Base-by-base conservation (phyloP, 2,329 filamentous ascomycete species). In the Aspergillus oerlinghausenensis region DNA sequence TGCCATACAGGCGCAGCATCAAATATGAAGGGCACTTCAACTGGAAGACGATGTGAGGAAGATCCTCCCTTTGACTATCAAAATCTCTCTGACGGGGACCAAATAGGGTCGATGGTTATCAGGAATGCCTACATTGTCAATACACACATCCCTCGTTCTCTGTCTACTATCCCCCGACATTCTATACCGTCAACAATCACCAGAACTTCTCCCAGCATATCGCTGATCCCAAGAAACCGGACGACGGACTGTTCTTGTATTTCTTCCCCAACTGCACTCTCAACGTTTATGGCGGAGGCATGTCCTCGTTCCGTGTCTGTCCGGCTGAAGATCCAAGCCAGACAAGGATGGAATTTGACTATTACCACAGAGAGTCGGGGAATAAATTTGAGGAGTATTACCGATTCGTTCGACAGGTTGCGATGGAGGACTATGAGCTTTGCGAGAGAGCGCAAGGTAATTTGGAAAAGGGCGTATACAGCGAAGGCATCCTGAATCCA, bases 261-360 rank as follows among this genome's bases (percentile, higher is more conserved):
- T 82, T 84, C 71, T 84, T 84, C 64, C 82, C 82, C 0, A 81
- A 78, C 57, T 82, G 79, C 63, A 83, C 80, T 0, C 63, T 84
- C 49, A 83, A 83, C 55, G 78, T 84, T 42, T 84, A 84, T 55
- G 82, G 80, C 1, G 82, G 82, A 1, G 82, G 82, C 3, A 83
- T 84, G 80, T 79, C 78, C 10, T 80, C 76, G 4, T 84, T 83
- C 68, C 77, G 82, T 1, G 80, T 82, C 1, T 81, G 80, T 59
- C 82, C 82, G 1, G 79, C 77, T 0, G 68, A 75, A 1, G 74
- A 80, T 25, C 80, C 82, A 0, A 74, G 76, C 0, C 70, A 80
- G 19, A 79, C 79, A 0, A 72, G 79, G 14, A 84, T 84, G 81
- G 81, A 84, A 61, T 84, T 84, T 57, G 82, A 84, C 63, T 84